Base-by-base conservation (phyloP, 148 eudicot genomes). In the Tetragonia tetragonoides region DNA sequence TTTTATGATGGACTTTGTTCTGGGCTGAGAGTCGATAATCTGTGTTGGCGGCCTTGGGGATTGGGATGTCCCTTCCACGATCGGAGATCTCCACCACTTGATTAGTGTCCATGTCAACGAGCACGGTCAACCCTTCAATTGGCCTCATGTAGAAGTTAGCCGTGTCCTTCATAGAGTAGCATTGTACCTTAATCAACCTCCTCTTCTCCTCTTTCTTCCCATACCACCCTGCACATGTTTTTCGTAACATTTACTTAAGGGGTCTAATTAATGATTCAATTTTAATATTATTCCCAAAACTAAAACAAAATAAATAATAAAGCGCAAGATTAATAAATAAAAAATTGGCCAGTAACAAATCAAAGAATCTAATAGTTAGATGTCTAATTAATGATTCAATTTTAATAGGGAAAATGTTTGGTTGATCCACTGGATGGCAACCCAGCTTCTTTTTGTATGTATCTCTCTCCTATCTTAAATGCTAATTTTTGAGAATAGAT, bases 101-200 rank as follows among this genome's bases (percentile, higher is more conserved):
- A 60, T 88, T 84, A 0, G 97, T 80, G 79, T 96, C 99, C 78
- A 96, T n/a, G 57, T 96, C 99, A 11, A 96, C 86, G 3, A 93
- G 79, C 12, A 90, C 92, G 5, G 98, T 93, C 17, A 96, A 87
- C 59, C 98, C 99, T 84, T 96, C 98, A 56, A 96, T 87, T 20
- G 99, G 98, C 62, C 98, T 87, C 99, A 96, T 96, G 84, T 96
- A 96, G 84, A 96, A 96, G 75, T 96, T 96, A 3, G 86, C 89
- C 0, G 99, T 96, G 82, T 82, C 97, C 70, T 90, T 72, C 74
- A 66, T 80, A 20, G 95, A 79, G 84, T 82, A 96, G 87, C 99
- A 93, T 74, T 96, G 97, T 47, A 93, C 86, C 77, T 96, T 96
- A 47, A 96, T 85, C 41, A 96, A 53, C 70, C 98, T 90, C 79